Evolutionary conservation across 176 grass and related monocot genomes (phyloP).

Genomic region (Panicum miliaceum): DNA sequence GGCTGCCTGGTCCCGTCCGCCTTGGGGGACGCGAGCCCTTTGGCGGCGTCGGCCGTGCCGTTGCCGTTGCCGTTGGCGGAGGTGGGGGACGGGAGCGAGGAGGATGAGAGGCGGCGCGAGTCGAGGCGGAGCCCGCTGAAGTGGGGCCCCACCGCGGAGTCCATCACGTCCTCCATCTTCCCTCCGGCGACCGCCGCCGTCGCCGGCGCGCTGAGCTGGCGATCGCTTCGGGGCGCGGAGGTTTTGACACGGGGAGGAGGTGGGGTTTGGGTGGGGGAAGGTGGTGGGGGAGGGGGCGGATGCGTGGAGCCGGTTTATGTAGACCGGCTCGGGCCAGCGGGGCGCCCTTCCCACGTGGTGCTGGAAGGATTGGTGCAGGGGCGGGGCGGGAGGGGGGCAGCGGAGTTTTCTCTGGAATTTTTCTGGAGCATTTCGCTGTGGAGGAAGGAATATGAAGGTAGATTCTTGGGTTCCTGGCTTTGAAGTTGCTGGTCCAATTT

Average conservation of each 20-base stretch:
- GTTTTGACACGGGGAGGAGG: slow-evolving; percentile 63
- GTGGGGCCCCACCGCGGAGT: slow-evolving; percentile 64
- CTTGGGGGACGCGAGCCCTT: slow-evolving; percentile 19
- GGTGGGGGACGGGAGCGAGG: slow-evolving; percentile 61
- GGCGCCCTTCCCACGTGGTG: neutral
- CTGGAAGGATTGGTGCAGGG: neutral
- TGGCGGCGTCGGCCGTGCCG: slow-evolving; percentile 2
- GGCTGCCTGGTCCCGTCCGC: slow-evolving; percentile 43
- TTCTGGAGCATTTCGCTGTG: neutral
- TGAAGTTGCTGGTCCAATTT: slow-evolving; percentile 14
- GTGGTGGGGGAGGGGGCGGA: neutral
- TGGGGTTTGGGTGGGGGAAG: slow-evolving; percentile 42
- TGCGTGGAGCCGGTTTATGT: slow-evolving; percentile 33
- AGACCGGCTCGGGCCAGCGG: neutral
- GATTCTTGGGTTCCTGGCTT: slow-evolving; percentile 3
- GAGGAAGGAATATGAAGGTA: slow-evolving; percentile 37
- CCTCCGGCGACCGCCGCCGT: neutral
- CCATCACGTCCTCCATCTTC: slow-evolving; percentile 60
- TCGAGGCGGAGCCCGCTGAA: slow-evolving; percentile 89
- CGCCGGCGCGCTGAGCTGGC: slow-evolving; percentile 46
- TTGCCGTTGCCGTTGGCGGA: slow-evolving; percentile 24
- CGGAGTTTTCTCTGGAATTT: neutral
- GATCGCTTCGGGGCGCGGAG: slow-evolving; percentile 47
- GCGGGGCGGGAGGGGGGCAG: neutral
- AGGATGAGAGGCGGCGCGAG: slow-evolving; percentile 56